phyloP scores from a whole-genome alignment of 768 basidiomycete genomes.

The Auricularia sp. region DNA sequence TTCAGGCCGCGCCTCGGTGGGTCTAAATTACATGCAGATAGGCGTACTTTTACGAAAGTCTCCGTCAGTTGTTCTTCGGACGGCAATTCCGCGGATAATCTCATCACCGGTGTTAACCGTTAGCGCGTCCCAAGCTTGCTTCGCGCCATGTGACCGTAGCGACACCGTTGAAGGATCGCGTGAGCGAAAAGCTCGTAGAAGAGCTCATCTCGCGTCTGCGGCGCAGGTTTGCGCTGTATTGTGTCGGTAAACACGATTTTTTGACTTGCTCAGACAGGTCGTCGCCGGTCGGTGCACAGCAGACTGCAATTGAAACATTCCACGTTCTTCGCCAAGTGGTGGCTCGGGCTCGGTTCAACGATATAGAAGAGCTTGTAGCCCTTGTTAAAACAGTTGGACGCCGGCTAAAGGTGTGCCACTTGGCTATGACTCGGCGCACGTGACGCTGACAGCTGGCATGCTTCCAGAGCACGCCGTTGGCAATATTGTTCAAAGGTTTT shows the following conservation, averaged over 20 bases:
- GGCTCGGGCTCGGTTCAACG: slow-evolving; percentile 73
- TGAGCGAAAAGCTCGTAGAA: background rate
- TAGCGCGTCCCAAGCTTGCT: no score
- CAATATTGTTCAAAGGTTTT: slow-evolving; percentile 85
- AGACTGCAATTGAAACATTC: slow-evolving; percentile 82
- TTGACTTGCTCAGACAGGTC: slow-evolving; percentile 51
- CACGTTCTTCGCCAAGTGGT: slow-evolving; percentile 84
- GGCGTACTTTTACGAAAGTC: no score
- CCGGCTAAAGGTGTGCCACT: slow-evolving; percentile 66
- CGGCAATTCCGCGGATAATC: no score
- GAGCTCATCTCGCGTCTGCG: background rate
- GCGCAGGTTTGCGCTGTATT: background rate
- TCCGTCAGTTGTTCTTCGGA: no score
- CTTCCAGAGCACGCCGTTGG: slow-evolving; percentile 82
- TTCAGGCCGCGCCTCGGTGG: no score
- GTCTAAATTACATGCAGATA: no score
- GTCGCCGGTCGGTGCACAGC: slow-evolving; percentile 62
- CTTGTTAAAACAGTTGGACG: slow-evolving; percentile 74
- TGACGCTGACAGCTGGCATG: background rate
- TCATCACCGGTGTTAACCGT: no score
- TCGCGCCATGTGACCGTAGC: no score
- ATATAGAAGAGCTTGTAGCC: slow-evolving; percentile 74
- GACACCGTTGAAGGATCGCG: background rate
- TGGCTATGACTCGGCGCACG: slow-evolving; percentile 6
- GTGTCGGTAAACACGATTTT: background rate